These are phyloP conservation scores for Ophiostoma ulmi DNA, from an alignment of 2,329 filamentous ascomycete genomes.

Conservation along the genomic window DNA sequence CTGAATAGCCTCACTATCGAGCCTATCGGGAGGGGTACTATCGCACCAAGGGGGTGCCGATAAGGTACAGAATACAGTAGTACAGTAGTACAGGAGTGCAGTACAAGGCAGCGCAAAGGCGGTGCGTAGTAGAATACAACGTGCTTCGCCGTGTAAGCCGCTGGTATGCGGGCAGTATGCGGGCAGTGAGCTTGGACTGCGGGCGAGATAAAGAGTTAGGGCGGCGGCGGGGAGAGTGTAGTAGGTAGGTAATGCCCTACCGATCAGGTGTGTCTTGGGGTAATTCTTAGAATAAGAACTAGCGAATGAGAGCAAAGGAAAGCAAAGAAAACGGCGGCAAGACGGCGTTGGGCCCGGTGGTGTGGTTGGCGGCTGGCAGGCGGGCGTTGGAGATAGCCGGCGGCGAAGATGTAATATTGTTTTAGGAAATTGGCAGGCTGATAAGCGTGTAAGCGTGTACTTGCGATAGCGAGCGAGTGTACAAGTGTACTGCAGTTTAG, in stretches of 20 bases:
- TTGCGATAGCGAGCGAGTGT: background rate
- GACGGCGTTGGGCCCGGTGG: constrained; percentile 10
- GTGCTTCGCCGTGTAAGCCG: background rate
- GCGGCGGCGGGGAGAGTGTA: constrained; percentile 13
- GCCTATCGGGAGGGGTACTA: background rate
- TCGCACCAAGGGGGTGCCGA: constrained; percentile 17
- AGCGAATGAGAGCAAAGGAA: background rate
- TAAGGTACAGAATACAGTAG: background rate
- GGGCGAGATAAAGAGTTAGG: constrained; percentile 19
- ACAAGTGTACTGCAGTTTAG: too few relatives aligned
- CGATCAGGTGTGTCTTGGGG: constrained; percentile 17
- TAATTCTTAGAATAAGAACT: background rate
- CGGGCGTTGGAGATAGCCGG: constrained; percentile 14
- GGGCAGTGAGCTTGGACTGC: background rate
- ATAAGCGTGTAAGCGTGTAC: constrained; percentile 3
- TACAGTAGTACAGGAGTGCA: background rate
- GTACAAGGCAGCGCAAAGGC: background rate
- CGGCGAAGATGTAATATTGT: constrained; percentile 10
- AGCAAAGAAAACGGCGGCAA: background rate
- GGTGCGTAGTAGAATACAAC: background rate
- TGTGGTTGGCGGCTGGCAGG: constrained; percentile 12
- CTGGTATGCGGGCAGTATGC: background rate
- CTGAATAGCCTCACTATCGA: background rate
- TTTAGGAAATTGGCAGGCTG: background rate
- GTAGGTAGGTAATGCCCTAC: constrained; percentile 16